phyloP scores from a whole-genome alignment of 805 yeast species.

The Pichia deserticola region DNA sequence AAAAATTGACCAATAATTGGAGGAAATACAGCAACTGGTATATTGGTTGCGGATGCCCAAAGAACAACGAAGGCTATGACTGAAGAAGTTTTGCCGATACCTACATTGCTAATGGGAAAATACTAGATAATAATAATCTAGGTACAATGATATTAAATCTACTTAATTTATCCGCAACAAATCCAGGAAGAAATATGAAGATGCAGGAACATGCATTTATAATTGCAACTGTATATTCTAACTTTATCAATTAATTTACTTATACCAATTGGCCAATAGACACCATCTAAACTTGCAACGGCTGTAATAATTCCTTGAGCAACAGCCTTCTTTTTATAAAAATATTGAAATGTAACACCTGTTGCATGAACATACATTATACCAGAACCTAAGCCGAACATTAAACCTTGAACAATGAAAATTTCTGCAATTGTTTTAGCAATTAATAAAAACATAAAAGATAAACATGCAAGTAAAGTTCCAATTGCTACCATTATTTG shows the following conservation, averaged over 20 bases:
- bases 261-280: slow-evolving; percentile 41
- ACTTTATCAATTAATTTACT: slow-evolving; percentile 32
- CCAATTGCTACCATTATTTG: slow-evolving; percentile 34
- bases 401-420: slow-evolving; percentile 59
- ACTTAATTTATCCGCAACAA: slow-evolving; percentile 36
- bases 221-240: slow-evolving; percentile 37
- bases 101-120: slow-evolving; percentile 40
- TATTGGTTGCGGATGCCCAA: slow-evolving; percentile 32
- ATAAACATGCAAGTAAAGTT: slow-evolving; percentile 34
- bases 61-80: slow-evolving; percentile 29
- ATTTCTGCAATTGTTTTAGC: slow-evolving; percentile 52
- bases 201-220: slow-evolving; percentile 37
- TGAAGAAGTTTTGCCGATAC: slow-evolving; percentile 35
- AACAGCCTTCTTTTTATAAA: slow-evolving; percentile 49
- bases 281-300: slow-evolving; percentile 46
- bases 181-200: slow-evolving; percentile 48
- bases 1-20: slow-evolving; percentile 28
- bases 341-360: slow-evolving; percentile 52
- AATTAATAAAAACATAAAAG: slow-evolving; percentile 50
- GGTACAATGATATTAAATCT: slow-evolving; percentile 34
- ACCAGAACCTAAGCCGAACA: slow-evolving; percentile 35
- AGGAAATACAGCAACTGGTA: slow-evolving; percentile 29
- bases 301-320: slow-evolving; percentile 40
- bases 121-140: slow-evolving; percentile 27
- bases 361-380: slow-evolving; percentile 53